Conservation (phyloP, 129 eudicot genomes). For the Flaveria bidentis region DNA sequence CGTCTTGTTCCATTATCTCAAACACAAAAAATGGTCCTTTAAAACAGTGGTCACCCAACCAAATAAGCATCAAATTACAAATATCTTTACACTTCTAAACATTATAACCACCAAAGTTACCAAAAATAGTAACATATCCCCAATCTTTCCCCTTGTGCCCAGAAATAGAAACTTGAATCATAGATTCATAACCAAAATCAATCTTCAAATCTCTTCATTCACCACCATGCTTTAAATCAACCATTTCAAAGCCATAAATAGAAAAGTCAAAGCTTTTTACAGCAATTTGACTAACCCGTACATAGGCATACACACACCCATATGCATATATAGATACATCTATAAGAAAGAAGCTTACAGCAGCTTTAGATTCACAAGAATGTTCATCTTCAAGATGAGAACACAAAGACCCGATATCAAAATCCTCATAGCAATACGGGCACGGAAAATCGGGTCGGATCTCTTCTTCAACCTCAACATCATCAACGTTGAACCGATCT, state of each 20-base stretch:
- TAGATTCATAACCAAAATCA: conserved; percentile 18
- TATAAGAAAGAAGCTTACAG: conserved; percentile 48
- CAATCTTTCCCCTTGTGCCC: conserved; percentile 10
- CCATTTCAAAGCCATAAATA: not conserved
- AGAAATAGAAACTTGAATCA: conserved; percentile 20
- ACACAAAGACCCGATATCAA: conserved; percentile 73
- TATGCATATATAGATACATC: not conserved
- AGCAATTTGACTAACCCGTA: conserved; percentile 22
- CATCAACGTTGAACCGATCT: conserved; percentile 87
- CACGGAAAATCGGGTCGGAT: conserved; percentile 83
- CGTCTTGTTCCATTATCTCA: not conserved
- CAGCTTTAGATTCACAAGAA: conserved; percentile 70
- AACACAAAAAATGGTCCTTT: not conserved
- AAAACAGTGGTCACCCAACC: not conserved
- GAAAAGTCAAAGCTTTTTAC: conserved; percentile 25
- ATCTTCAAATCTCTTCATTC: not conserved
- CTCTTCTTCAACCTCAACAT: conserved; percentile 89
- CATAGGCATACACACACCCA: conserved; percentile 9
- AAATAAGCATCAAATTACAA: conserved; percentile 18
- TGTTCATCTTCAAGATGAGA: conserved; percentile 89
- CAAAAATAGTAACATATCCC: conserved; percentile 13
- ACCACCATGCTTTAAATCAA: conserved; percentile 15
- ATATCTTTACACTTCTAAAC: not conserved
- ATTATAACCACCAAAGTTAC: conserved; percentile 22
- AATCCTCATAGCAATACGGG: conserved; percentile 88